phyloP scores from a whole-genome alignment of 768 basidiomycete genomes.

The Rhodocollybia butyracea region DNA sequence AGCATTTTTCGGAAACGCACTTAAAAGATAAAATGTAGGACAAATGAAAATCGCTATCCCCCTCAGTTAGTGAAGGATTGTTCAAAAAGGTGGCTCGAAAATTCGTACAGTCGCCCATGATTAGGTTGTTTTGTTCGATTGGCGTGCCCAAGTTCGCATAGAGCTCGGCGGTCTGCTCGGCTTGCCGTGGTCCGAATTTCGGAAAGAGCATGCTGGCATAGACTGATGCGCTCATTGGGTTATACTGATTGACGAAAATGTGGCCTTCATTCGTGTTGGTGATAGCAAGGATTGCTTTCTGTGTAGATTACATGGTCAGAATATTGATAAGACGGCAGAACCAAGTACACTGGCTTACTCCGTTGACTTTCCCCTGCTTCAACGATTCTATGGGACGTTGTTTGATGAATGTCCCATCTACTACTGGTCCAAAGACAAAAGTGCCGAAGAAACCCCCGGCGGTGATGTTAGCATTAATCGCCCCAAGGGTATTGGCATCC shows the following conservation, averaged over 20 bases:
- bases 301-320: not conserved
- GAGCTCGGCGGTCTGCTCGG: slow-evolving; percentile 8
- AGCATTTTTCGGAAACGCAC: slow-evolving; percentile 24
- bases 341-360: slow-evolving; percentile 19
- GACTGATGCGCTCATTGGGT: slow-evolving; percentile 14
- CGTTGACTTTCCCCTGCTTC: slow-evolving; percentile 24
- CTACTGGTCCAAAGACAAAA: slow-evolving; percentile 29
- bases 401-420: slow-evolving; percentile 31
- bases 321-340: not conserved
- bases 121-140: slow-evolving; percentile 17
- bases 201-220: slow-evolving; percentile 24
- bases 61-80: not conserved
- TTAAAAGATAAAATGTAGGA: slow-evolving; percentile 28
- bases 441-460: slow-evolving; percentile 25
- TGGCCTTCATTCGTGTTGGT: slow-evolving; percentile 30
- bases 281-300: slow-evolving; percentile 22
- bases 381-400: slow-evolving; percentile 29
- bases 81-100: not conserved
- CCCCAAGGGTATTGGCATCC: slow-evolving; percentile 18
- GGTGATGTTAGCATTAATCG: slow-evolving; percentile 23
- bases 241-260: slow-evolving; percentile 21
- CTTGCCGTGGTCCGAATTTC: slow-evolving; percentile 9
- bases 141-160: slow-evolving; percentile 16
- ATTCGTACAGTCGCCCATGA: slow-evolving; percentile 24
- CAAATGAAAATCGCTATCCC: slow-evolving; percentile 31